Conservation (phyloP, 164 flowering plant genomes). For the Berberis vulgaris region DNA sequence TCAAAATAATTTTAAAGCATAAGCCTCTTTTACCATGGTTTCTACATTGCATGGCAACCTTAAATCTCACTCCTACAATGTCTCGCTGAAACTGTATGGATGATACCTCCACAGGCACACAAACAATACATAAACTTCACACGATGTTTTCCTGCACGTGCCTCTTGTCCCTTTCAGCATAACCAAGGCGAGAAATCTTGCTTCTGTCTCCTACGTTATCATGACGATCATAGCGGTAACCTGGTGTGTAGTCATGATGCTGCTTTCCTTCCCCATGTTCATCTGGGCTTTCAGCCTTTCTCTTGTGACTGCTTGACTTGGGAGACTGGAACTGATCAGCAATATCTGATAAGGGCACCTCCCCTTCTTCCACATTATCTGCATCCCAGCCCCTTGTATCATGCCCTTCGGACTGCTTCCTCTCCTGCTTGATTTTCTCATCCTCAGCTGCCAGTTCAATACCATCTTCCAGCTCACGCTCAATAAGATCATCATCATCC, state of each 20-base stretch:
- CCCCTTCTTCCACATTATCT: slow-evolving; percentile 50
- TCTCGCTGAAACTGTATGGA: too few relatives aligned
- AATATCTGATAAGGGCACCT: slow-evolving; percentile 27
- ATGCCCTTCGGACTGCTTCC: slow-evolving; percentile 19
- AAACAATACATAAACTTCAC: slow-evolving; percentile 14
- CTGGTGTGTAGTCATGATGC: slow-evolving; percentile 14
- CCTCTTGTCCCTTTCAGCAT: slow-evolving; percentile 37
- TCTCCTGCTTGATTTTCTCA: slow-evolving; percentile 41
- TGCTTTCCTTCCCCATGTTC: slow-evolving; percentile 28
- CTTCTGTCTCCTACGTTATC: slow-evolving; percentile 22
- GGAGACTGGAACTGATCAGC: slow-evolving; percentile 33
- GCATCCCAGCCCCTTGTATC: slow-evolving; percentile 12
- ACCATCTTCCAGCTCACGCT: slow-evolving; percentile 82
- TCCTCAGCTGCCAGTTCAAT: slow-evolving; percentile 62
- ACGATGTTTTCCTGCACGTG: slow-evolving; percentile 32
- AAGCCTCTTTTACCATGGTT: too few relatives aligned
- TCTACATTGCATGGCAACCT: too few relatives aligned
- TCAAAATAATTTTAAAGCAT: too few relatives aligned
- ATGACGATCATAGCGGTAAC: slow-evolving; percentile 10
- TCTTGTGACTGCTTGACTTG: slow-evolving; percentile 30
- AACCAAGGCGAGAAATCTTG: slow-evolving; percentile 19
- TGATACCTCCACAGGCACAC: not conserved
- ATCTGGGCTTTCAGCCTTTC: slow-evolving; percentile 33
- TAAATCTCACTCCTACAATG: too few relatives aligned
- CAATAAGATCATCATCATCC: slow-evolving; percentile 89